Percentiles rank a stretch among this genome's conserved stretches.
Conservation (phyloP, 2,329 filamentous ascomycete species). For the Epichloe glyceriae region DNA sequence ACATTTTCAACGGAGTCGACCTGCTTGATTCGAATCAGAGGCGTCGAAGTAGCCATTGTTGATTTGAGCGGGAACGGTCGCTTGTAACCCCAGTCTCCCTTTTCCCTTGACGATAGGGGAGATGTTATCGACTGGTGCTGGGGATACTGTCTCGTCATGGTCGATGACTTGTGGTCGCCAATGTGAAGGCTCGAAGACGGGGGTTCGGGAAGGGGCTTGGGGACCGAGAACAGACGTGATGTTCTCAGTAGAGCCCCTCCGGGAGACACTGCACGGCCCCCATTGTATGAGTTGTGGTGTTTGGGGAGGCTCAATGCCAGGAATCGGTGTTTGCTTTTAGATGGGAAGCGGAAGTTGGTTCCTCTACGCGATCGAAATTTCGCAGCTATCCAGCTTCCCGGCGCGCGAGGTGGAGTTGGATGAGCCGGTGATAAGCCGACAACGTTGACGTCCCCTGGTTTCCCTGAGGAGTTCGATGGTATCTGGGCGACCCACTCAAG, state of each 20-base stretch:
- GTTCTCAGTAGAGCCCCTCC: constrained; percentile 63
- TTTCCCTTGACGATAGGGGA: constrained; percentile 54
- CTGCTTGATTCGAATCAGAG: constrained; percentile 61
- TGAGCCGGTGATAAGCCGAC: constrained; percentile 18
- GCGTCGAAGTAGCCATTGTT: constrained; percentile 58
- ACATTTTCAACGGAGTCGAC: constrained; percentile 79
- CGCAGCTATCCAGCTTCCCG: constrained; percentile 7
- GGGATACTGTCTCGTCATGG: constrained; percentile 60
- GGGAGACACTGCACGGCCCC: constrained; percentile 35
- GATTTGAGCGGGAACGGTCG: constrained; percentile 65
- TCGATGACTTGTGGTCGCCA: constrained; percentile 23
- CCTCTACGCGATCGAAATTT: constrained; percentile 15
- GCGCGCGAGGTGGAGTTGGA: constrained; percentile 2
- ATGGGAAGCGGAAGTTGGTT: constrained; percentile 4
- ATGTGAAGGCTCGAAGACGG: constrained; percentile 29
- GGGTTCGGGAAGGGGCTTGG: constrained; percentile 57
- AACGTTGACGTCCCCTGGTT: not conserved
- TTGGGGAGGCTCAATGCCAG: constrained; percentile 18
- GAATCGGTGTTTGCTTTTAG: constrained; percentile 5
- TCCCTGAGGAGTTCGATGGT: no score
- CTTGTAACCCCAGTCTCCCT: constrained; percentile 91
- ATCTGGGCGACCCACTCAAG: not conserved
- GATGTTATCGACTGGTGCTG: constrained; percentile 73
- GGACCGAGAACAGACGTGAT: constrained; percentile 83
- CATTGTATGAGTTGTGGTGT: constrained; percentile 19